phyloP scores from a whole-genome alignment of 306 rosid genomes.

The Rosa chinensis region DNA sequence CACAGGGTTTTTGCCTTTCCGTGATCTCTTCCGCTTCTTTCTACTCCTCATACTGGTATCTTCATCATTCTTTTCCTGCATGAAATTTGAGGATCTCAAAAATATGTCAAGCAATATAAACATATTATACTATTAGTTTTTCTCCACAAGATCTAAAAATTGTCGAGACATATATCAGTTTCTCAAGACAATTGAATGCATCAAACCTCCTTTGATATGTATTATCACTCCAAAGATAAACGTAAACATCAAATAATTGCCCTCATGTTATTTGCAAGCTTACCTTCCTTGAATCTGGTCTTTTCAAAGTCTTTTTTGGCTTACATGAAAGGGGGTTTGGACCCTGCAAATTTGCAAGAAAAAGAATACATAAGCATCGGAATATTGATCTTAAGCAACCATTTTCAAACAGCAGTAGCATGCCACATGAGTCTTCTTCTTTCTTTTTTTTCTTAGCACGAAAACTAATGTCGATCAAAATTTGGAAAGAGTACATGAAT shows the following conservation, averaged over 20 bases:
- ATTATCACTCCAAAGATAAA: not conserved
- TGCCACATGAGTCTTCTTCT: not conserved
- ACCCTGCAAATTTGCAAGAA: conserved; percentile 50
- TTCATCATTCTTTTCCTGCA: conserved; percentile 34
- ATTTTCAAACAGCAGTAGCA: not conserved
- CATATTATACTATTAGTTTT: not conserved
- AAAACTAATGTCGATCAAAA: not conserved
- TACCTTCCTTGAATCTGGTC: conserved; percentile 50
- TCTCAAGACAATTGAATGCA: not conserved
- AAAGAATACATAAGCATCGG: conserved; percentile 4
- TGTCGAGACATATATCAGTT: not conserved
- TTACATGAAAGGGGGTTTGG: conserved; percentile 91
- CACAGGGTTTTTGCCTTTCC: conserved; percentile 14
- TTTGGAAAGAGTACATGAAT: not conserved
- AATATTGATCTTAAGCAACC: not conserved
- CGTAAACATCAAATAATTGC: not conserved
- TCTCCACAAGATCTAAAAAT: not conserved
- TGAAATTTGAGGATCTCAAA: conserved; percentile 4
- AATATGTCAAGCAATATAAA: conserved; percentile 9
- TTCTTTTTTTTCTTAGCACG: not conserved
- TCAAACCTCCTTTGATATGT: not conserved
- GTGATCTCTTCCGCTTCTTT: conserved; percentile 39
- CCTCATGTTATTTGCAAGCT: conserved; percentile 2
- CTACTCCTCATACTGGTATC: conserved; percentile 17
- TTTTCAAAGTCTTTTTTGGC: conserved; percentile 60